These are phyloP conservation scores for Lolium multiflorum DNA, from an alignment of 176 grass and related monocot species.

Conservation along the genomic window DNA sequence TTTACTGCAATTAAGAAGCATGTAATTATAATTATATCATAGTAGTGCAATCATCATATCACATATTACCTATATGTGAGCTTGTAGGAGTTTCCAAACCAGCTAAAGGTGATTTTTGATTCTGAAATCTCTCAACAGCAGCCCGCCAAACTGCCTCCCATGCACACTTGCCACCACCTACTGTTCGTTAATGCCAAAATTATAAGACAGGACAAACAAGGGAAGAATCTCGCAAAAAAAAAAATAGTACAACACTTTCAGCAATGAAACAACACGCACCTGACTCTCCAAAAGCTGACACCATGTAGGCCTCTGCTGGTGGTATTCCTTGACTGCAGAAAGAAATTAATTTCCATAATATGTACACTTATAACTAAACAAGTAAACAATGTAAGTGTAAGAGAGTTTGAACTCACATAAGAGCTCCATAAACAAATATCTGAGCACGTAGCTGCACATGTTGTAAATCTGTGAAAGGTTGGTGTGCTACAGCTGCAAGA, in stretches of 20 bases:
- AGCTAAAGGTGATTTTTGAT: conserved; percentile 61
- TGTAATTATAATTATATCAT: neutral
- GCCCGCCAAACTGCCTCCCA: conserved; percentile 77
- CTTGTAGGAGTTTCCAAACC: conserved; percentile 65
- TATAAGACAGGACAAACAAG: conserved; percentile 7
- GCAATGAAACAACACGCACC: conserved; percentile 56
- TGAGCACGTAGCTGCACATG: conserved; percentile 93
- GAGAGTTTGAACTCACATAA: conserved; percentile 79
- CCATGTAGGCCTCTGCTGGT: conserved; percentile 91
- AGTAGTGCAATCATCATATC: neutral
- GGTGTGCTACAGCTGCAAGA: conserved; percentile 57
- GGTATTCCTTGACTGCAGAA: conserved; percentile 85
- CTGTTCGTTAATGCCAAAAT: conserved; percentile 37
- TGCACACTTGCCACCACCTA: conserved; percentile 64
- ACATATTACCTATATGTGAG: conserved; percentile 61
- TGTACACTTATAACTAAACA: conserved; percentile 34
- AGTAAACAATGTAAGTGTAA: conserved; percentile 19
- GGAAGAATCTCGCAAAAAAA: neutral
- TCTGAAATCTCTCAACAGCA: conserved; percentile 82
- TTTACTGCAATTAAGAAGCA: conserved; percentile 3
- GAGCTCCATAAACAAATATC: conserved; percentile 98
- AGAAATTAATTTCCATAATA: conserved; percentile 42
- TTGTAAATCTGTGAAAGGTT: conserved; percentile 90
- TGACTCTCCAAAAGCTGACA: conserved; percentile 91
- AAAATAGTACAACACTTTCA: conserved; percentile 11